Percentiles rank a stretch among this genome's conserved stretches.
phyloP scores from a whole-genome alignment of 352 stramenopile genomes.

The Saprolegnia parasitica region DNA sequence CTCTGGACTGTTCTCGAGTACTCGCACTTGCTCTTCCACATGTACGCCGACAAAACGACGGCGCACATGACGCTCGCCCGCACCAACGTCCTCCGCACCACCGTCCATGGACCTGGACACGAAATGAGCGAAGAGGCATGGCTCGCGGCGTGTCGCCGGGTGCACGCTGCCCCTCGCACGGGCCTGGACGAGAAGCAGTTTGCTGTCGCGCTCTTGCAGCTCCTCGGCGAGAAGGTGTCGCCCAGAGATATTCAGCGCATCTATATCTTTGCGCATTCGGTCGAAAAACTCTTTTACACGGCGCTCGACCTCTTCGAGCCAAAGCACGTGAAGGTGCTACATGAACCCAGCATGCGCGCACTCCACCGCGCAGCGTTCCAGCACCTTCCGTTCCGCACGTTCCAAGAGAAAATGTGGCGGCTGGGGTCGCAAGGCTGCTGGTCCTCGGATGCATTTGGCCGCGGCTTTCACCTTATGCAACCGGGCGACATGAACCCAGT shows the following conservation, averaged over 20 bases:
- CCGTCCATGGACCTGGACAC: constrained; percentile 38
- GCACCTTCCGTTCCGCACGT: constrained; percentile 30
- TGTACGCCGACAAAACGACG: constrained; percentile 34
- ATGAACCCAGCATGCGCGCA: constrained; percentile 37
- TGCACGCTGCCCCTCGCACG: constrained; percentile 37
- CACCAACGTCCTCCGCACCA: constrained; percentile 40
- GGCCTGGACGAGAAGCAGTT: constrained; percentile 50
- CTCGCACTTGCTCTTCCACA: constrained; percentile 47
- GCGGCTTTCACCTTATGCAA: background rate
- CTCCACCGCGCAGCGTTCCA: constrained; percentile 37
- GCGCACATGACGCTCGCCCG: constrained; percentile 35
- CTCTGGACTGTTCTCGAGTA: constrained; percentile 58
- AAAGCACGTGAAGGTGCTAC: constrained; percentile 31
- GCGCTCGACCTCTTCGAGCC: constrained; percentile 44
- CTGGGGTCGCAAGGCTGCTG: constrained; percentile 1
- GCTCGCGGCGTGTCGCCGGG: constrained; percentile 37
- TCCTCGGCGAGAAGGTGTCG: constrained; percentile 31
- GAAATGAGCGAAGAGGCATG: constrained; percentile 35
- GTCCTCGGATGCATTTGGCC: constrained; percentile 4
- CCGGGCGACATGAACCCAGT: constrained; percentile 31
- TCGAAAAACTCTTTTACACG: constrained; percentile 42
- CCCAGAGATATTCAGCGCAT: constrained; percentile 39
- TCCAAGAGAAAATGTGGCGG: constrained; percentile 31
- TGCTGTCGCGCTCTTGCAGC: constrained; percentile 42
- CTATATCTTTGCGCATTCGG: constrained; percentile 46